Evolutionary conservation across 306 rosid genomes (phyloP), one percentile per base, ranked within the genome.

Genomic region (Hylodesmum podocarpum): DNA sequence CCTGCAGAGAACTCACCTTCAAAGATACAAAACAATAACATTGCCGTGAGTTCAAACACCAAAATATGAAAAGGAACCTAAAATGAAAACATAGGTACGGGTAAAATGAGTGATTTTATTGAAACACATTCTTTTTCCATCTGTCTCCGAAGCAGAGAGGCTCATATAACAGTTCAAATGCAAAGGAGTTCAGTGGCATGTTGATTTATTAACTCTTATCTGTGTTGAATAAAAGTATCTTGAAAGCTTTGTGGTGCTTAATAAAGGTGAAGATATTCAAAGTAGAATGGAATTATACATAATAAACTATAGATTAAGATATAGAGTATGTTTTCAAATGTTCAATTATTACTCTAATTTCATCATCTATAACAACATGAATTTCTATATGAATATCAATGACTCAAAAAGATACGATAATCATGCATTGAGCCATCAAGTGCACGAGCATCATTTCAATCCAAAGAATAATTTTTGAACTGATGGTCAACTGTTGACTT

Each of bases 1-100:
- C 79, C 83, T 33, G 67, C 37, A 8, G 76, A 14, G 21, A 59
- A 21, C 44, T 44, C 78, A 50, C 69, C 80, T 39, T 41, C 44
- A 29, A 64, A 58, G 8, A 25, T 59, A 63, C 75, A 66, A 70
- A 66, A 40, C 55, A 64, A 34, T 50, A 64, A 40, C 29, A 47
- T 18, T 50, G 28, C 24, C 69, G 41, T 50, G 24, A 80, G 13
- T 36, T 58, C 64, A 39, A 53, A 41, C 7, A 0, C 14, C 7
- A 18, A 25, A 16, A 77, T 2, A 33, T 31, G 15, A 53, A 61
- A 15, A 40, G 34, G 33, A 59, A 31, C 31, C 9, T 53, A 25
- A 18, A 4, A 8, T 25, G 33, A 64, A 40, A 16, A 67, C 39
- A 54, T 5, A 29, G 9, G 61, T 7, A 1, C 12, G 0, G 1